Base-by-base conservation (phyloP, 495 filamentous ascomycete species). In the Penicillium antarcticum region DNA sequence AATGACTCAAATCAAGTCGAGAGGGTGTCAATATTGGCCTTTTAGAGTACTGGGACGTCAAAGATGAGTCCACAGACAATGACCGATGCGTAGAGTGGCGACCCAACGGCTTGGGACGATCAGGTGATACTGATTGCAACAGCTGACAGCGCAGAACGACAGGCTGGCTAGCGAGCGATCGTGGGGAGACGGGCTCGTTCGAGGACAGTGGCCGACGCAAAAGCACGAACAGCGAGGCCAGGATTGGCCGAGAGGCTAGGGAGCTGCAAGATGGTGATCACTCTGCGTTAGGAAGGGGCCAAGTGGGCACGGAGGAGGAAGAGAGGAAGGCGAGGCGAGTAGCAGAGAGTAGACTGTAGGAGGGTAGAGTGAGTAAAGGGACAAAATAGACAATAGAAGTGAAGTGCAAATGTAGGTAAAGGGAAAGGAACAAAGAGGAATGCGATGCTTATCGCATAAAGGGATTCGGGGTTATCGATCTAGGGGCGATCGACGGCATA, bases 391-490 rank as follows among this genome's bases (percentile, higher is more conserved):
- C 35, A 17, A 44, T 46, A 50, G 31, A 38, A 8, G 32, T 13
- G 14, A 40, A 17, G 11, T 21, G 18, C 11, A 16, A 42, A n/a
- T 43, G 39, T 45, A 48, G 24, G 48, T 36, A 34, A 41, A 31
- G 36, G 45, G 47, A 57, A 47, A 6, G 14, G 48, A 45, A 50
- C 40, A 56, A 53, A 57, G 42, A 48, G 19, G 37, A 19, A 49
- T 41, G 33, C 32, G 21, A 48, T 37, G 33, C 47, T 49, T 49
- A 49, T 49, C 47, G 19, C 26, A 37, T 17, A 52, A 53, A 52
- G 49, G 53, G 53, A 57, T 60, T 57, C 52, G 49, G 60, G 42
- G 53, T 67, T 65, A 65, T 65, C 62, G 62, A 65, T 65, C 62
- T 62, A 60, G 46, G 60, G 56, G 58, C 51, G 65, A 65, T 64